Evolutionary conservation across 2,329 filamentous ascomycete genomes (phyloP), one percentile per base, ranked within the genome.

Genomic region (Eutypa lata): DNA sequence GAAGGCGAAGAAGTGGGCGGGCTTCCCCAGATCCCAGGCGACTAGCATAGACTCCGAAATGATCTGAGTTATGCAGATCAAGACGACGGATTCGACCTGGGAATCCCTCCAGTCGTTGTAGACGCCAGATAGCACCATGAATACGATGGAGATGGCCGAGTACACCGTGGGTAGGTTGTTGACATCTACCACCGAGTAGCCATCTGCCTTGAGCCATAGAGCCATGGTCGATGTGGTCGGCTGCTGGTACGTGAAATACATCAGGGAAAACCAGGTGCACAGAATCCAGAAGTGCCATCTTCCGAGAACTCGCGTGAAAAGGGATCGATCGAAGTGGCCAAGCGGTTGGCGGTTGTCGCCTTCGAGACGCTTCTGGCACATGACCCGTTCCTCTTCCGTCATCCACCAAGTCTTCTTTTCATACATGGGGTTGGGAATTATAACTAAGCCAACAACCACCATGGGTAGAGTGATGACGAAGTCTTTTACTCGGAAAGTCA

Each of bases 321-420:
- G 47, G 7, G 55, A 53, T 14, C 53, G 49, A 21, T 57, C 57
- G 13, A 59, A 59, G 3, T 33, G 48, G 8, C 57, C 57, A 2
- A 59, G 52, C 7, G 57, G 57, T 43, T 57, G 48, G 18, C 57
- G 55, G 18, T 59, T 55, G 51, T 59, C 57, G 18, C 48, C 53
- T 47, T 59, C 57, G 16, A 59, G 52, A 14, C 69, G 62, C 18
- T 67, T 65, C 51, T 66, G 69, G 13, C 67, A 68, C 53, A 71
- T 55, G 14, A 51, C 31, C 24, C 67, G 63, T 33, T 72, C 67
- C 2, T 53, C 54, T 11, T 65, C 63, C 0, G 64, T 65, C 44
- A 71, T 48, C 52, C 63, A 71, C 49, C 67, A 70, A 4, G 69
- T 64, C 11, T 56, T 59, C 4, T 68, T 67, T 2, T 67, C 68